Evolutionary conservation across 192 early-diverging fungal genomes (phyloP).

Genomic region (Mortierella antarctica): DNA sequence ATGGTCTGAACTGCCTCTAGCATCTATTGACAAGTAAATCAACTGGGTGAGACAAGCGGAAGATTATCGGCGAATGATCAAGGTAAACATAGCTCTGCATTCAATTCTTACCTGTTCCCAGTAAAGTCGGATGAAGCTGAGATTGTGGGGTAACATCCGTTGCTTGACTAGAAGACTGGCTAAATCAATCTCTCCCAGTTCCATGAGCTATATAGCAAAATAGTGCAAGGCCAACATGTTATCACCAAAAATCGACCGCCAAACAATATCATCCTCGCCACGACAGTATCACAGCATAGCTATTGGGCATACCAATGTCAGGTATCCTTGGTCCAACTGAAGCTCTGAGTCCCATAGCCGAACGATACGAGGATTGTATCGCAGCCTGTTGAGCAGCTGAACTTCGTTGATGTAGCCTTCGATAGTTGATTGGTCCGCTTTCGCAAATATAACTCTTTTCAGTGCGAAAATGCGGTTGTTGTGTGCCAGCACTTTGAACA

Average conservation of each 20-base stretch:
- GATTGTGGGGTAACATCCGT: conserved; percentile 63
- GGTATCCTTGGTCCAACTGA: conserved; percentile 63
- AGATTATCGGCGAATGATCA: too few species aligned
- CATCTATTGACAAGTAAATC: not conserved
- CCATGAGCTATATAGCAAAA: conserved; percentile 67
- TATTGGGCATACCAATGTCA: conserved; percentile 72
- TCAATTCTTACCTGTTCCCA: conserved; percentile 78
- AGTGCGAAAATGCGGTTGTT: conserved; percentile 78
- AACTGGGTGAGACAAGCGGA: too few species aligned
- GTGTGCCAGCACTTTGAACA: conserved; percentile 84
- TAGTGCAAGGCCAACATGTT: not conserved
- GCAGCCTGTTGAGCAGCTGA: conserved; percentile 73
- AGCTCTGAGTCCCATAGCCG: conserved; percentile 82
- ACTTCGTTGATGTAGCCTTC: conserved; percentile 90
- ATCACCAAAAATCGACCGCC: not conserved
- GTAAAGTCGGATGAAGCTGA: conserved; percentile 83
- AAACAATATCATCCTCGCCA: not conserved
- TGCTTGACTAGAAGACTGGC: conserved; percentile 68
- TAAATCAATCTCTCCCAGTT: conserved; percentile 92
- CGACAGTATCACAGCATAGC: too few species aligned
- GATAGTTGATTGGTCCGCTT: conserved; percentile 69
- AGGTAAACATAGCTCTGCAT: too few species aligned
- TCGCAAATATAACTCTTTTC: conserved; percentile 84
- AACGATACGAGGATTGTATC: conserved; percentile 79
- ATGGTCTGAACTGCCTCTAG: conserved; percentile 35